Conservation (phyloP, 2,329 filamentous ascomycete species). For the Calonectria ilicicola region DNA sequence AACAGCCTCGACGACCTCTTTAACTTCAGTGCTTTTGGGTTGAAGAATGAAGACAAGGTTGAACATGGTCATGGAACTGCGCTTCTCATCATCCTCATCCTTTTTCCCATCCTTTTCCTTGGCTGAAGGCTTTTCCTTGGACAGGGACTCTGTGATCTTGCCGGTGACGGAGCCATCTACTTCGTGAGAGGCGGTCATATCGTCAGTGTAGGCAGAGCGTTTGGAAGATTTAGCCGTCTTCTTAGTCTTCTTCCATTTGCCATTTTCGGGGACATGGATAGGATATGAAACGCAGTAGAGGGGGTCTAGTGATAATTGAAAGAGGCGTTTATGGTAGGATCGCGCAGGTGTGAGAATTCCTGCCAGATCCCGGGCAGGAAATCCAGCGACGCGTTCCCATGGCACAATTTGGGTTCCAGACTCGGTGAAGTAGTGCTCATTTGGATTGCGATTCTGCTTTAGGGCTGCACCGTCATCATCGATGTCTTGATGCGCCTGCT, state of each 20-base stretch:
- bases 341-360: constrained; percentile 82
- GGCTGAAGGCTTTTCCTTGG: constrained; percentile 38
- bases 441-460: constrained; percentile 63
- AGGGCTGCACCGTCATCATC: constrained; percentile 53
- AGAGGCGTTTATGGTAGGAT: constrained; percentile 83
- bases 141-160: constrained; percentile 43
- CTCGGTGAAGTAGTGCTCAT: constrained; percentile 67
- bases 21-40: constrained; percentile 81
- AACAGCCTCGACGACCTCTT: constrained; percentile 78
- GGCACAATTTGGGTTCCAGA: constrained; percentile 70
- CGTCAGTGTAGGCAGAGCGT: constrained; percentile 51
- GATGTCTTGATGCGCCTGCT: constrained; percentile 50
- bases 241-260: constrained; percentile 78
- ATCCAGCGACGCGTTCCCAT: constrained; percentile 80
- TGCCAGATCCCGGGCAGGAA: constrained; percentile 81
- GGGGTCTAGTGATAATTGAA: constrained; percentile 85
- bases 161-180: constrained; percentile 38
- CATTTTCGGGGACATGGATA: constrained; percentile 83
- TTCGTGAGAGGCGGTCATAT: constrained; percentile 44
- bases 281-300: constrained; percentile 86
- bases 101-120: constrained; percentile 44
- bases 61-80: constrained; percentile 92
- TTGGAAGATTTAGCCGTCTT: constrained; percentile 59
- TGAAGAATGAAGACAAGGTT: constrained; percentile 94
- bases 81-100: constrained; percentile 67